Evolutionary conservation across 805 yeast species (phyloP), one percentile per base, ranked within the genome.

Genomic region (Cyberlindnera sargentensis): DNA sequence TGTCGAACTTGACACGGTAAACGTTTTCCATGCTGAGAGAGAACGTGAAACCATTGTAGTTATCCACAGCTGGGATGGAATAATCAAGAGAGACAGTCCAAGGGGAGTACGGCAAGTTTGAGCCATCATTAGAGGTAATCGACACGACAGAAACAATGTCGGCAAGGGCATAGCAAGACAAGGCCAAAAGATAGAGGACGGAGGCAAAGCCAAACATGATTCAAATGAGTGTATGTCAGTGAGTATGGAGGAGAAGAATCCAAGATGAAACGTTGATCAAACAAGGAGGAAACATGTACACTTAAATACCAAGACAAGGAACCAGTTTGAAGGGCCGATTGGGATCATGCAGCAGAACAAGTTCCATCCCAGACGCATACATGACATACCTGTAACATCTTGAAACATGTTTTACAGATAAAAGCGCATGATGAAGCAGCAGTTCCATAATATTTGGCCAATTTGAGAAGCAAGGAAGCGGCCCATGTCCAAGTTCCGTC

Each of bases 41-140:
- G 44, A 60, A 65, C 4, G 36, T 36, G 27, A 39, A 42, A 15
- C 49, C 57, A 8, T 43, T 25, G 9, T 33, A 35, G 23, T 47
- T 44, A 26, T 60, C 60, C 20, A 60, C 66, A 15, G 47, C 29
- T 3, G 49, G 41, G 23, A 64, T 49, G 8, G 41, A 36, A 44
- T 55, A 67, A 9, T 51, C 59, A 24, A 67, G 50, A 2, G 57
- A 44, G 10, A 64, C 63, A 8, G 52, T 48, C 71, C 71, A 67
- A 30, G 64, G 62, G 36, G 52, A 47, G 23, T 56, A 50, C 10
- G 71, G 70, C 27, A 36, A 33, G 36, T 41, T 47, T 8, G 37
- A 44, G 20, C 51, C 52, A 23, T 37, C 43, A 2, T 36, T 28
- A 24, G 46, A 34, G 15, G 40, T 25, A 11, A 53, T 35, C 1